Percentiles rank a stretch among this genome's conserved stretches.
phyloP scores from a whole-genome alignment of 345 rosid species.

The Noccaea bulbosa region DNA sequence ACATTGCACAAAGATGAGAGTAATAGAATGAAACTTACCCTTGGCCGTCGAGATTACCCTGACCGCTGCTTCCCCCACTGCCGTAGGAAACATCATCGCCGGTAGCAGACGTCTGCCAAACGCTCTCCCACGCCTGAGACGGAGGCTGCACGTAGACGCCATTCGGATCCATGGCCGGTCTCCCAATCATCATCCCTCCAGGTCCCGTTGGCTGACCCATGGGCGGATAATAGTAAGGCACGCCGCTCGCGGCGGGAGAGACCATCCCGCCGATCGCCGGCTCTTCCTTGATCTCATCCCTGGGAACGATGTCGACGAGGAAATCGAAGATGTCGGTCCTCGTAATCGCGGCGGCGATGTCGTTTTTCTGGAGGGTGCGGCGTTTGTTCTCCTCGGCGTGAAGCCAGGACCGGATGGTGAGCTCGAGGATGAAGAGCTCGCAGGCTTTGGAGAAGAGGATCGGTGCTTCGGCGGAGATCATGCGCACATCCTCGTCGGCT shows the following conservation, averaged over 20 bases:
- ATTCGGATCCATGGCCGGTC: slow-evolving; percentile 79
- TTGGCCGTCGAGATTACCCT: slow-evolving; percentile 68
- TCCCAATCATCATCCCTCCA: slow-evolving; percentile 91
- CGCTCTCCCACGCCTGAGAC: slow-evolving; percentile 96
- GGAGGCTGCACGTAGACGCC: slow-evolving; percentile 83
- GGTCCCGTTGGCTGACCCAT: slow-evolving; percentile 77
- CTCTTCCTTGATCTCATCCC: slow-evolving; percentile 91
- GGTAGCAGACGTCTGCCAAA: slow-evolving; percentile 73
- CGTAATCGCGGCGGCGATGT: slow-evolving; percentile 90
- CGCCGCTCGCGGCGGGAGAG: slow-evolving; percentile 74
- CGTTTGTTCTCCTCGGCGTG: slow-evolving; percentile 97
- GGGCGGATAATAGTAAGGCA: slow-evolving; percentile 86
- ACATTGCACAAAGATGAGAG: slow-evolving; percentile 19
- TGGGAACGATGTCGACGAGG: slow-evolving; percentile 85
- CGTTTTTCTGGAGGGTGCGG: slow-evolving; percentile 92
- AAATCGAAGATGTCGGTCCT: slow-evolving; percentile 92
- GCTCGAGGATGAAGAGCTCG: slow-evolving; percentile 92
- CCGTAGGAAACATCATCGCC: slow-evolving; percentile 71
- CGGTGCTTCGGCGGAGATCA: slow-evolving; percentile 98
- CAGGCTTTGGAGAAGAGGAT: slow-evolving; percentile 92
- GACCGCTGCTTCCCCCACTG: slow-evolving; percentile 70
- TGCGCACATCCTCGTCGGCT: slow-evolving; percentile 96
- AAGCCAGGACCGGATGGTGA: slow-evolving; percentile 95
- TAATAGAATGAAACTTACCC: slow-evolving; percentile 37
- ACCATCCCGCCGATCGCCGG: slow-evolving; percentile 60